Evolutionary conservation across 2,329 filamentous ascomycete genomes (phyloP).

Genomic region (Botryotinia globosa): DNA sequence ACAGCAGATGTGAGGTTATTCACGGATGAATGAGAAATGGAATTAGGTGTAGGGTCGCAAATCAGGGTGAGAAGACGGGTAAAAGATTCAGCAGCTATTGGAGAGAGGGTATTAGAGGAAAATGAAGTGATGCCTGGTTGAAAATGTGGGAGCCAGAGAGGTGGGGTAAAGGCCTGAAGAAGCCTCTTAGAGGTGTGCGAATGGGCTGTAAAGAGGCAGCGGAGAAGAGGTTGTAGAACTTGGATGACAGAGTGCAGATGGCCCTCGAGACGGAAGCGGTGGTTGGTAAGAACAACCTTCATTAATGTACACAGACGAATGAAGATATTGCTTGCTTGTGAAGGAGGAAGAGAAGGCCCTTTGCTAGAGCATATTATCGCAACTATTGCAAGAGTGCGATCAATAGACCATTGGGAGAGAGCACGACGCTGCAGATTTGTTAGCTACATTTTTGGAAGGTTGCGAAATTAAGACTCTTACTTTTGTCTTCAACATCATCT

Average conservation of each 20-base stretch:
- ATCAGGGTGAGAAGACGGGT: slow-evolving; percentile 50
- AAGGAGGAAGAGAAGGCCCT: slow-evolving; percentile 28
- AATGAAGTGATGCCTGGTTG: slow-evolving; percentile 34
- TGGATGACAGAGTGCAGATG: slow-evolving; percentile 59
- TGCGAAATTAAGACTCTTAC: slow-evolving; percentile 22
- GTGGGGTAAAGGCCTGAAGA: slow-evolving; percentile 32
- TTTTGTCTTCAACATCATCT: slow-evolving; percentile 38
- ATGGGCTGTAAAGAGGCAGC: slow-evolving; percentile 48
- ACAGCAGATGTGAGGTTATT: slow-evolving; percentile 57
- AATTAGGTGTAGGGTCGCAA: slow-evolving; percentile 57
- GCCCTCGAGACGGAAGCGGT: slow-evolving; percentile 59
- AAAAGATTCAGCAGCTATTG: slow-evolving; percentile 46
- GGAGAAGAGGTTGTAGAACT: slow-evolving; percentile 55
- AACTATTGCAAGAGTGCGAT: slow-evolving; percentile 37
- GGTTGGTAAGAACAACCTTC: slow-evolving; percentile 56
- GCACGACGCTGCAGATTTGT: slow-evolving; percentile 28
- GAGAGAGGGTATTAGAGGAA: slow-evolving; percentile 39
- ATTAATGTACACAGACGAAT: slow-evolving; percentile 49
- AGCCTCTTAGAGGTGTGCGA: slow-evolving; percentile 30
- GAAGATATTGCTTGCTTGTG: slow-evolving; percentile 33
- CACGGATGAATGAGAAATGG: slow-evolving; percentile 46
- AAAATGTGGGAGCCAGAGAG: slow-evolving; percentile 40
- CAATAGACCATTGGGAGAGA: slow-evolving; percentile 39
- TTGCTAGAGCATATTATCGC: slow-evolving; percentile 36
- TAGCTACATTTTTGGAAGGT: slow-evolving; percentile 10